Conservation (phyloP, 1,284 basidiomycete species). For the Takashimella koratensis region DNA sequence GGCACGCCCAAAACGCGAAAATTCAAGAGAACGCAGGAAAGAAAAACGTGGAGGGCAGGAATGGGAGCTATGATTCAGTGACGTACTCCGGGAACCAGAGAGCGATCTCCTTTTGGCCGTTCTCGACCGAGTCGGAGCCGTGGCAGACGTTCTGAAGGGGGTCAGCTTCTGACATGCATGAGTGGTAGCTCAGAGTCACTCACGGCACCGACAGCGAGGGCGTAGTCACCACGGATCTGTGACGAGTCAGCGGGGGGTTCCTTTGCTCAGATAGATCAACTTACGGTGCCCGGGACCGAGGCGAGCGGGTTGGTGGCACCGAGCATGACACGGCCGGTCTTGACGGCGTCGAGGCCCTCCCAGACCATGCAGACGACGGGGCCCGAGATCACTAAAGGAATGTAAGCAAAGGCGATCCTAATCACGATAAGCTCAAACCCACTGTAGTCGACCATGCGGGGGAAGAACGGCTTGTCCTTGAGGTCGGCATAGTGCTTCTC, state of each 20-base stretch:
- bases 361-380: constrained; percentile 97
- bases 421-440: constrained; percentile 10
- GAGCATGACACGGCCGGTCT: constrained; percentile 90
- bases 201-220: constrained; percentile 73
- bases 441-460: constrained; percentile 81
- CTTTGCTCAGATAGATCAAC: constrained; percentile 12
- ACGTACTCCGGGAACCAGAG: constrained; percentile 61
- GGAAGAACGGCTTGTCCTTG: constrained; percentile 87
- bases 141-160: constrained; percentile 54
- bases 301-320: constrained; percentile 95
- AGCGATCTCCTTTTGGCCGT: constrained; percentile 82
- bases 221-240: constrained; percentile 82
- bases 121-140: constrained; percentile 89
- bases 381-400: constrained; percentile 66
- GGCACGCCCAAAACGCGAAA: constrained; percentile 37
- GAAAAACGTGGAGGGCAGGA: constrained; percentile 1
- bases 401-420: background rate
- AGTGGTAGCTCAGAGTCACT: no score
- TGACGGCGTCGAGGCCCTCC: constrained; percentile 94
- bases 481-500: constrained; percentile 93
- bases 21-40: background rate
- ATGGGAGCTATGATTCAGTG: background rate
- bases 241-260: constrained; percentile 53
- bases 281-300: constrained; percentile 67
- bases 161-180: no score